Conservation (phyloP, 2,329 filamentous ascomycete species). For the Colletotrichum theobromicola region DNA sequence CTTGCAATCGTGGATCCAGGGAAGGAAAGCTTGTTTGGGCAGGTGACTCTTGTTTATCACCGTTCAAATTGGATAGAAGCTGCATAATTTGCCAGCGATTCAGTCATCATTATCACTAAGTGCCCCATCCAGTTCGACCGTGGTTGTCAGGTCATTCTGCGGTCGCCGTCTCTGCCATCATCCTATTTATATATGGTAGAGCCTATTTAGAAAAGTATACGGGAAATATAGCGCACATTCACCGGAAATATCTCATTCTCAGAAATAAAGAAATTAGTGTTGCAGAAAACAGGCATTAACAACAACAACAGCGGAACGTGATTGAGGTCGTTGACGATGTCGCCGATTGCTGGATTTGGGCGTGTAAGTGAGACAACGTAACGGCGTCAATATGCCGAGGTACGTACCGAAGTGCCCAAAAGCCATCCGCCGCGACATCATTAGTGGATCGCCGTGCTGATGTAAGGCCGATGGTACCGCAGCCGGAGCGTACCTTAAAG, state of each 20-base stretch:
- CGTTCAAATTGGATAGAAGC: not conserved
- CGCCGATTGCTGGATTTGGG: not conserved
- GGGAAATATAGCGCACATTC: not conserved
- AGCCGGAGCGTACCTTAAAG: not conserved
- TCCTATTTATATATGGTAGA: not conserved
- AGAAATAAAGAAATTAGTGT: no score
- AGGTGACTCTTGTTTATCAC: not conserved
- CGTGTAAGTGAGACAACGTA: not conserved
- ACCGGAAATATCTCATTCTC: not conserved
- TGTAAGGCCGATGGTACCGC: slow-evolving; percentile 4
- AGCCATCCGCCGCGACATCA: not conserved
- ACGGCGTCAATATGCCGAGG: not conserved
- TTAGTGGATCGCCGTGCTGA: slow-evolving; percentile 7
- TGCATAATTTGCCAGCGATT: not conserved
- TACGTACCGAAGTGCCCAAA: not conserved
- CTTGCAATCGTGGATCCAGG: not conserved
- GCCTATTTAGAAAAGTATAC: not conserved
- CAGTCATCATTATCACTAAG: not conserved
- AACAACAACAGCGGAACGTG: not conserved
- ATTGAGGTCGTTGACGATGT: not conserved
- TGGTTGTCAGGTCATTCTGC: not conserved
- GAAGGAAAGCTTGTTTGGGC: not conserved
- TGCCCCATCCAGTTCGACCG: not conserved
- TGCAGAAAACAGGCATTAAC: no score
- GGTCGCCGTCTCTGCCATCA: not conserved